phyloP scores from a whole-genome alignment of 176 grass and related monocot species.

The Musa acuminata region DNA sequence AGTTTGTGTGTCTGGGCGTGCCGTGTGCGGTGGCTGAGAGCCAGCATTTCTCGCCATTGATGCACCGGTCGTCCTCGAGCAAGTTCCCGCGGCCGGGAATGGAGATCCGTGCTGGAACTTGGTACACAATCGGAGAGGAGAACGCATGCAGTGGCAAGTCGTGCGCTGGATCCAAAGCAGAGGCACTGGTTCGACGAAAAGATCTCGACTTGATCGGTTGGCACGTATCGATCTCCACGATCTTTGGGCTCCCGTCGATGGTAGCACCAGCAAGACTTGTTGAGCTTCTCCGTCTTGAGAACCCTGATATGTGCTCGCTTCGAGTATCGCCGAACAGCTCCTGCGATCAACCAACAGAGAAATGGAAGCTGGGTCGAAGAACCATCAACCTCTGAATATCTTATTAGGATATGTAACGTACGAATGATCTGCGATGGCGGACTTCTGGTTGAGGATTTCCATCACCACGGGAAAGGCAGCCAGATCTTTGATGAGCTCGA shows the following conservation, averaged over 20 bases:
- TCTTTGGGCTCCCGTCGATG: slow-evolving; percentile 48
- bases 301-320: slow-evolving; percentile 39
- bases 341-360: slow-evolving; percentile 24
- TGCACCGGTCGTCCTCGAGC: slow-evolving; percentile 12
- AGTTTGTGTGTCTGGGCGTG: slow-evolving; percentile 26
- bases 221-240: slow-evolving; percentile 80
- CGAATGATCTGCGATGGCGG: slow-evolving; percentile 49
- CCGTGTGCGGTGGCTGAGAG: slow-evolving; percentile 35
- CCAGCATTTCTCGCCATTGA: neutral
- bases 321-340: slow-evolving; percentile 30
- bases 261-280: neutral
- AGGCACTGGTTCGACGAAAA: neutral
- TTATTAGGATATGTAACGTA: slow-evolving; percentile 12
- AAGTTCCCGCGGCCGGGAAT: neutral
- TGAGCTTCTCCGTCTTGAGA: slow-evolving; percentile 31
- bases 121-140: slow-evolving; percentile 16
- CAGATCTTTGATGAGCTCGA: slow-evolving; percentile 39
- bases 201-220: slow-evolving; percentile 22
- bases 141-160: neutral
- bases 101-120: slow-evolving; percentile 1
- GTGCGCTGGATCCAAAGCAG: neutral
- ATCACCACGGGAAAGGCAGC: slow-evolving; percentile 27
- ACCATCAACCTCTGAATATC: neutral
- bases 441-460: slow-evolving; percentile 24
- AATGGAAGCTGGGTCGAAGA: neutral